A percentile compares a stretch with the other conserved stretches of the same genome.
Conservation (phyloP, 78 protist genomes). For the Emiliania huxleyi region DNA sequence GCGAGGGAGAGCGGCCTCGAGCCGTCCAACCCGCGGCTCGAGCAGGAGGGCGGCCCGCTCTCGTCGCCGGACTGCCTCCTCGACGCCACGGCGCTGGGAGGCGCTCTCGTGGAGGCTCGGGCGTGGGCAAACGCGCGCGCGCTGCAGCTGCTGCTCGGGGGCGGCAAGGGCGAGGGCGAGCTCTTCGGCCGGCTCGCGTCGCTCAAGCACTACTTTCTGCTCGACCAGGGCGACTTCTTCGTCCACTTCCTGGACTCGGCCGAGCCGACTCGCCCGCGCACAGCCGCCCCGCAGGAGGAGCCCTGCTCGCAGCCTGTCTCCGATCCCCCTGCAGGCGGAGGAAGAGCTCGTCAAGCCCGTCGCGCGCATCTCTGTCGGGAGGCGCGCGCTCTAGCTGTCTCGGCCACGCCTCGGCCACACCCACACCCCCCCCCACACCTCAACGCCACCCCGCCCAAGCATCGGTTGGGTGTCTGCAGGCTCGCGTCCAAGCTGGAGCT, state of each 20-base stretch:
- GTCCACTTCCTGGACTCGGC: slow-evolving; percentile 80
- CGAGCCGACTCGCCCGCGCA: too few species aligned
- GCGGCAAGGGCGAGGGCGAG: slow-evolving; percentile 36
- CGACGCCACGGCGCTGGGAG: not conserved
- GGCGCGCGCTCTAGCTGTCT: too few species aligned
- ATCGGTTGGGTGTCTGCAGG: too few species aligned
- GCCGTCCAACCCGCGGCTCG: not conserved
- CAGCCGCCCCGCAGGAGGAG: too few species aligned
- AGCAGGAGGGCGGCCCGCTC: not conserved
- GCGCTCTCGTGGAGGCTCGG: slow-evolving; percentile 25
- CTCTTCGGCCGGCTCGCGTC: slow-evolving; percentile 57
- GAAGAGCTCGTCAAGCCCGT: slow-evolving; percentile 70
- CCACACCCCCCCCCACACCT: too few species aligned
- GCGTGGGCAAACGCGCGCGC: slow-evolving; percentile 51
- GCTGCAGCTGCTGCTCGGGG: slow-evolving; percentile 37
- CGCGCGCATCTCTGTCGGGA: slow-evolving; percentile 36
- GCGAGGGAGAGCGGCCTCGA: slow-evolving; percentile 62
- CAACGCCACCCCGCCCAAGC: too few species aligned
- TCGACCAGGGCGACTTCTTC: slow-evolving; percentile 78
- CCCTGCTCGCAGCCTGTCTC: slow-evolving; percentile 60
- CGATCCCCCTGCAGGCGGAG: too few species aligned
- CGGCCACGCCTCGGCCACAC: too few species aligned
- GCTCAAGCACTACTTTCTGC: slow-evolving; percentile 71
- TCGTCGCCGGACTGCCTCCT: not conserved
- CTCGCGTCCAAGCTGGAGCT: not conserved